phyloP scores from a whole-genome alignment of 2,329 filamentous ascomycete genomes.

The Pyrenochaeta sp. region DNA sequence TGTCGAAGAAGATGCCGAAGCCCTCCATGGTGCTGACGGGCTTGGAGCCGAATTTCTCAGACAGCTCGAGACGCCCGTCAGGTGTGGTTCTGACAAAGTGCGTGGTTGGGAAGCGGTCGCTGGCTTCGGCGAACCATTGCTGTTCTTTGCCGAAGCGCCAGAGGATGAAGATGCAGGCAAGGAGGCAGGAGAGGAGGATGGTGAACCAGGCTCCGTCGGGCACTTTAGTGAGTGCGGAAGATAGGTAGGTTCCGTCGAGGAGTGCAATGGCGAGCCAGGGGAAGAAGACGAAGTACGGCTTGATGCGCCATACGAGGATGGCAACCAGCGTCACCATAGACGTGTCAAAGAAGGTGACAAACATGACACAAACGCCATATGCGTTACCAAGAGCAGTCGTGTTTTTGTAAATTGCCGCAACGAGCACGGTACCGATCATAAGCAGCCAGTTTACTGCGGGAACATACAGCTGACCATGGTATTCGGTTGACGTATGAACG shows the following conservation, averaged over 20 bases:
- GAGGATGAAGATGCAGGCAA: constrained; percentile 72
- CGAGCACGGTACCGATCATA: constrained; percentile 76
- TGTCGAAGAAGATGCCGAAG: constrained; percentile 81
- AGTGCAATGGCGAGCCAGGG: constrained; percentile 70
- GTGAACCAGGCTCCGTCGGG: constrained; percentile 83
- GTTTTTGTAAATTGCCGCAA: constrained; percentile 77
- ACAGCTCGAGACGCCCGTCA: constrained; percentile 47
- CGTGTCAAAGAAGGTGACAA: constrained; percentile 80
- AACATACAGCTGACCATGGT: constrained; percentile 79
- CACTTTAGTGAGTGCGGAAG: constrained; percentile 74
- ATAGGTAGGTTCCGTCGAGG: constrained; percentile 74
- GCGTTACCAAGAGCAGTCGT: constrained; percentile 70
- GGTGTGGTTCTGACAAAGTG: constrained; percentile 50
- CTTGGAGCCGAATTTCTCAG: constrained; percentile 47
- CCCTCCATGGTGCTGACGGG: constrained; percentile 54
- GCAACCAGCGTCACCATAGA: constrained; percentile 76
- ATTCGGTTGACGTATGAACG: constrained; percentile 72
- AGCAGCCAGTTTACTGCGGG: constrained; percentile 79
- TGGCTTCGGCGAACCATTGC: constrained; percentile 75
- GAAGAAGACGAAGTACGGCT: constrained; percentile 65
- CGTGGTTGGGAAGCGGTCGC: constrained; percentile 61
- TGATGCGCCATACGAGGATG: constrained; percentile 74
- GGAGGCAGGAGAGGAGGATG: constrained; percentile 67
- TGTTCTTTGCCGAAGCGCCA: constrained; percentile 83
- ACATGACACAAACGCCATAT: constrained; percentile 81